Base-by-base conservation (phyloP, 2,329 filamentous ascomycete genomes). In the Hypoxylon sp. region DNA sequence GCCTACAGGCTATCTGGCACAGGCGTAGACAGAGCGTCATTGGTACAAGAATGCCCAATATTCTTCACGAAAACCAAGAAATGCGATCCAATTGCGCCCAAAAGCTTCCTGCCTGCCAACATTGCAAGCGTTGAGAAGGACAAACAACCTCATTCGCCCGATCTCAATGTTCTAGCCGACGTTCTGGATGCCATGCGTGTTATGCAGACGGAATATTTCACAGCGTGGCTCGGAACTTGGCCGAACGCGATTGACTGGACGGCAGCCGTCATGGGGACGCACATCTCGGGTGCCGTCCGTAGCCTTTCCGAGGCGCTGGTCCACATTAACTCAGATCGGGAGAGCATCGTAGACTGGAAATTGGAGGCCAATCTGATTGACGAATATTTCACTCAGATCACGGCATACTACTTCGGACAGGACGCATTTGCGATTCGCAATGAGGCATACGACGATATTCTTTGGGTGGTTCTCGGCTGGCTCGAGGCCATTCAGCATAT, bases 381-480 rank as follows among this genome's bases (percentile, higher is more conserved):
- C 70, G 87, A 86, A 29, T 94, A 94, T 77, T 97, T 96, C 76
- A 86, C 88, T 0, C 92, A 97, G 63, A 81, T 90, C 0, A 82
- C 90, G 4, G 87, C 88, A 7, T 97, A 91, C 71, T 97, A 96
- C 76, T 97, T 95, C 76, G 93, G 92, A 19, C 93, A 98, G 76
- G 89, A 97, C 77, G 86, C 89, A 3, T 88, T 94, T 68, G 84
- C 86, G 27, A 85, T 97, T 52, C 86, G 92, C 46, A 87, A 88
- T 61, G 78, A 89, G 82, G 95, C 95, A 0, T 97, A 90, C 76
- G 95, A 97, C 75, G 95, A 98, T 77, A 97, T 97, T 81, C 86
- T 97, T 2, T 98, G 95, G 95, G 93, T 97, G 0, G 93, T 96
- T 2, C 84, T 98, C 37, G 93, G 91, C 67, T 97, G 95, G 94